Conservation (phyloP, 2,329 filamentous ascomycete species). For the Trichoderma sp. region DNA sequence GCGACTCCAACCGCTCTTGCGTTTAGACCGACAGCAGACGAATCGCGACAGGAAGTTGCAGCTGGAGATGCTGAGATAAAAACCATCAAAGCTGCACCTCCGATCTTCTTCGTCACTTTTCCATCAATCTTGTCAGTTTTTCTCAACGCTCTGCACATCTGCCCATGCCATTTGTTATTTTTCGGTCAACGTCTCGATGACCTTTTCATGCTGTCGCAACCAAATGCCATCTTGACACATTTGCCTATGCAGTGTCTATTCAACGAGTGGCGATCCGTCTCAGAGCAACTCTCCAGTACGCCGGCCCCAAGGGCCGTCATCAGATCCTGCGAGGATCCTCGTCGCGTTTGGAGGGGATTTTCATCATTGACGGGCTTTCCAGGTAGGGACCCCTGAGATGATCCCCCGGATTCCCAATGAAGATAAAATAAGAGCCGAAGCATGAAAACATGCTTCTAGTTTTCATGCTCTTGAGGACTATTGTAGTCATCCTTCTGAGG, state of each 20-base stretch:
- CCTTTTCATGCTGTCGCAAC: not conserved
- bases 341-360: not conserved
- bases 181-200: not conserved
- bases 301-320: not conserved
- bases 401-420: not conserved
- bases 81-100: not conserved
- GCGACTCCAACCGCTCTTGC: not conserved
- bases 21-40: not conserved
- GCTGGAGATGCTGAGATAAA: not conserved
- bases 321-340: slow-evolving; percentile 1
- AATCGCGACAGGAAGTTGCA: not conserved
- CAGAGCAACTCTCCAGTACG: slow-evolving; percentile 3
- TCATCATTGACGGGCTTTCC: not conserved
- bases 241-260: slow-evolving; percentile 5
- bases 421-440: not conserved
- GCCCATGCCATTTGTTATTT: not conserved
- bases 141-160: not conserved
- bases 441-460: not conserved
- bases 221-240: slow-evolving; percentile 4
- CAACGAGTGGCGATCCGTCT: not conserved
- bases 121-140: not conserved
- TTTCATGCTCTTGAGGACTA: not conserved
- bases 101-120: not conserved
- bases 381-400: not conserved
- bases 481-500: slow-evolving; percentile 6